These are phyloP conservation scores for Dactylella cylindrospora DNA, from an alignment of 2,329 filamentous ascomycete genomes.

Conservation along the genomic window DNA sequence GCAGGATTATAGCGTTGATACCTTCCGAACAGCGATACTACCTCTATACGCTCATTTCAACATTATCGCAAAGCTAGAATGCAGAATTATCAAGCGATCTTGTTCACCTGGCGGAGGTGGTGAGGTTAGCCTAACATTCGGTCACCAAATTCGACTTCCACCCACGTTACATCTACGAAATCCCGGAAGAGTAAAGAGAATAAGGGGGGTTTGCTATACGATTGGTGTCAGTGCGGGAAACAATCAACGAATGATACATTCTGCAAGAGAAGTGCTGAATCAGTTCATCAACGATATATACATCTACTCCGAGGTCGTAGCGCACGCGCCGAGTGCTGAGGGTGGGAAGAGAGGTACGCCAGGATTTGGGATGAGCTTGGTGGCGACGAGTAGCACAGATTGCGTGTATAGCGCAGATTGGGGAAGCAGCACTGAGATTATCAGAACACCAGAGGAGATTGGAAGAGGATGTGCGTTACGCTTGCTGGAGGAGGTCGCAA, in stretches of 20 bases:
- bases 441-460: conserved; percentile 85
- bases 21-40: conserved; percentile 86
- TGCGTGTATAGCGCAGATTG: conserved; percentile 89
- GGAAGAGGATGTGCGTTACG: conserved; percentile 86
- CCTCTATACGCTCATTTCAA: conserved; percentile 89
- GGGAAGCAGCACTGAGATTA: conserved; percentile 66
- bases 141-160: conserved; percentile 86
- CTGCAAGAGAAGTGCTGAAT: conserved; percentile 83
- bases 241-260: conserved; percentile 92
- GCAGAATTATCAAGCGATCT: conserved; percentile 76
- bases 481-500: conserved; percentile 76
- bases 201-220: conserved; percentile 90
- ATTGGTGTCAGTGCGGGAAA: conserved; percentile 89
- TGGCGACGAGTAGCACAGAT: conserved; percentile 82
- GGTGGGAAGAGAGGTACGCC: conserved; percentile 68
- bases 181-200: conserved; percentile 79
- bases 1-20: conserved; percentile 89
- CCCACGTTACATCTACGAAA: conserved; percentile 89
- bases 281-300: conserved; percentile 84
- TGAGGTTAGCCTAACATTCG: conserved; percentile 89
- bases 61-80: conserved; percentile 80
- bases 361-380: conserved; percentile 85
- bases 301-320: conserved; percentile 69
- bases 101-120: conserved; percentile 78
- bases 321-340: conserved; percentile 31